Evolutionary conservation across 306 rosid species (phyloP).

Genomic region (Glycine soja): DNA sequence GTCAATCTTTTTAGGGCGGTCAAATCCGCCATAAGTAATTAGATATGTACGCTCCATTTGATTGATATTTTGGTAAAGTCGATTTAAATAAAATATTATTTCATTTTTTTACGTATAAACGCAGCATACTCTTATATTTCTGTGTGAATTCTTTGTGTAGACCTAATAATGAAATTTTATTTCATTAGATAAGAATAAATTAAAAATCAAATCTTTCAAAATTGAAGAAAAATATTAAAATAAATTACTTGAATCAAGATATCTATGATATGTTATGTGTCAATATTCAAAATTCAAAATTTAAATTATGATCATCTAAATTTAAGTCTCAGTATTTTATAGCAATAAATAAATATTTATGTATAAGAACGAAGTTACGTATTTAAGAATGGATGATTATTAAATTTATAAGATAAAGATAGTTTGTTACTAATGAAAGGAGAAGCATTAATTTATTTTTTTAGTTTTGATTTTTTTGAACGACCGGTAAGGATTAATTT

Average conservation of each 20-base stretch:
- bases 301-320: not conserved
- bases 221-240: not conserved
- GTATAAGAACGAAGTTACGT: too few species aligned
- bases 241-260: too few species aligned
- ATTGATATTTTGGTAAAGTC: slow-evolving; percentile 5
- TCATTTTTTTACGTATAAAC: too few species aligned
- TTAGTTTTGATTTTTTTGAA: too few species aligned
- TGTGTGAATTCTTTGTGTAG: too few species aligned
- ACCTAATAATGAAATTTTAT: not conserved
- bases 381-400: not conserved
- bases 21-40: not conserved
- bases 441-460: not conserved
- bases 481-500: not conserved
- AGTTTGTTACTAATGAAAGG: not conserved
- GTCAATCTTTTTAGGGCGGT: not conserved
- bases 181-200: not conserved
- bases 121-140: too few species aligned
- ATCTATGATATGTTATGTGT: not conserved
- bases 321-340: not conserved
- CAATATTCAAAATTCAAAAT: too few species aligned
- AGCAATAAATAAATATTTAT: not conserved
- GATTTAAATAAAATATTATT: not conserved
- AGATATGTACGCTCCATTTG: not conserved
- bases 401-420: not conserved
- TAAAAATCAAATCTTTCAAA: too few species aligned